Conservation (phyloP, 192 early-diverging fungal genomes). For the Coemansia sp. region DNA sequence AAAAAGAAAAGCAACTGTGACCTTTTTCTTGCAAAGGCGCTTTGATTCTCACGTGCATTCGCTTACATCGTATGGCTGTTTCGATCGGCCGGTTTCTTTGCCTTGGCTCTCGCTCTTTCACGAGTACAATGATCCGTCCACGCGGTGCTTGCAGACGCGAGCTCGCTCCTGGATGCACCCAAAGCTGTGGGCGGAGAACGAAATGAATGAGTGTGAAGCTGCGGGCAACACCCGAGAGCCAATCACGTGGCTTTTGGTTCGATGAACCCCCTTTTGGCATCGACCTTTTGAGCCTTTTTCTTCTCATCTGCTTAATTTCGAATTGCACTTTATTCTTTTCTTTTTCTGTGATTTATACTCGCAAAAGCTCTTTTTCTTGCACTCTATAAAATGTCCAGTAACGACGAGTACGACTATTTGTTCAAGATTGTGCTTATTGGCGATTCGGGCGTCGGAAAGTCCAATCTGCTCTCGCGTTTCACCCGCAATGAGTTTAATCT, state of each 20-base stretch:
- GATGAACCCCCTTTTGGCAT: neutral
- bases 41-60: neutral
- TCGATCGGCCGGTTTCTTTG: no score
- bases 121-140: no score
- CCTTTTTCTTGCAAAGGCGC: neutral
- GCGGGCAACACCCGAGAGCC: neutral
- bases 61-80: neutral
- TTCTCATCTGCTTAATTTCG: conserved; percentile 9
- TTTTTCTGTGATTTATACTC: conserved; percentile 7
- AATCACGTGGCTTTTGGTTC: neutral
- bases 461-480: conserved; percentile 95
- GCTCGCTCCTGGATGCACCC: neutral
- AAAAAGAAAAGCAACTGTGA: neutral
- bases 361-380: neutral
- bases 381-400: conserved; percentile 40
- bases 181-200: conserved; percentile 3
- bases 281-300: neutral
- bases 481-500: conserved; percentile 98
- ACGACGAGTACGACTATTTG: conserved; percentile 83
- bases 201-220: neutral
- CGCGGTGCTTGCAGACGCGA: no score
- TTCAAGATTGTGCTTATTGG: conserved; percentile 93
- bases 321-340: conserved; percentile 11
- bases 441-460: conserved; percentile 97
- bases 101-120: no score